phyloP scores from a whole-genome alignment of 371 early-diverging fungal species.

The Lichtheimia ornata region DNA sequence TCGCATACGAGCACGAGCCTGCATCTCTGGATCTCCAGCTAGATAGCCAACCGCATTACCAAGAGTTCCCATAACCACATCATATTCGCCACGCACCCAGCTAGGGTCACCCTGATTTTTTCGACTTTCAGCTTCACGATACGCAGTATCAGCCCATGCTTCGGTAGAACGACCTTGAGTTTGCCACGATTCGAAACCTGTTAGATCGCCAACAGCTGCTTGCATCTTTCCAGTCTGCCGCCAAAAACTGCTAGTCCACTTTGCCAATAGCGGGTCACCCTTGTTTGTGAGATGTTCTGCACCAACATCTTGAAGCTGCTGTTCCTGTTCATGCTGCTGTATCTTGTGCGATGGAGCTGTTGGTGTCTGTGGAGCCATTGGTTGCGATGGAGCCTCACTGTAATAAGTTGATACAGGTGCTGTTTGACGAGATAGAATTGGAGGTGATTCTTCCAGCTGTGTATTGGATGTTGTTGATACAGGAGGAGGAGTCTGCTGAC shows the following conservation, averaged over 20 bases:
- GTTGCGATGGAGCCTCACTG: too few relatives aligned
- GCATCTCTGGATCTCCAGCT: conserved; percentile 45
- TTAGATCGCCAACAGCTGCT: conserved; percentile 25
- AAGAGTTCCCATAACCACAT: conserved; percentile 37
- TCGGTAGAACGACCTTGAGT: conserved; percentile 20
- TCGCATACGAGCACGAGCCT: conserved; percentile 29
- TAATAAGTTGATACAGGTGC: too few relatives aligned
- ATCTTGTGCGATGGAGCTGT: too few relatives aligned
- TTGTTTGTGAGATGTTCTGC: conserved; percentile 6
- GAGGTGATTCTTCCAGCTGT: too few relatives aligned
- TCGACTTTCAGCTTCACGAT: conserved; percentile 27
- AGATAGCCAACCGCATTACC: conserved; percentile 38
- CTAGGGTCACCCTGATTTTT: conserved; percentile 30
- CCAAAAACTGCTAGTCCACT: conserved; percentile 35
- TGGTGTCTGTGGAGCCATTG: too few relatives aligned
- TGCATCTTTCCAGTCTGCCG: conserved; percentile 34
- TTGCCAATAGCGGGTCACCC: conserved; percentile 28
- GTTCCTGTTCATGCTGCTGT: neutral
- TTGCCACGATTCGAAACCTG: conserved; percentile 30
- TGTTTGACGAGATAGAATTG: too few relatives aligned
- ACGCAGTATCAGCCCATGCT: conserved; percentile 29
- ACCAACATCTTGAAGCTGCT: neutral
- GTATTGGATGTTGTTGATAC: too few relatives aligned
- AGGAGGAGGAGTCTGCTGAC: too few relatives aligned
- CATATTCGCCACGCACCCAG: conserved; percentile 43